Conservation (phyloP, 352 stramenopile genomes). For the Globisporangium rhizosaccharum region DNA sequence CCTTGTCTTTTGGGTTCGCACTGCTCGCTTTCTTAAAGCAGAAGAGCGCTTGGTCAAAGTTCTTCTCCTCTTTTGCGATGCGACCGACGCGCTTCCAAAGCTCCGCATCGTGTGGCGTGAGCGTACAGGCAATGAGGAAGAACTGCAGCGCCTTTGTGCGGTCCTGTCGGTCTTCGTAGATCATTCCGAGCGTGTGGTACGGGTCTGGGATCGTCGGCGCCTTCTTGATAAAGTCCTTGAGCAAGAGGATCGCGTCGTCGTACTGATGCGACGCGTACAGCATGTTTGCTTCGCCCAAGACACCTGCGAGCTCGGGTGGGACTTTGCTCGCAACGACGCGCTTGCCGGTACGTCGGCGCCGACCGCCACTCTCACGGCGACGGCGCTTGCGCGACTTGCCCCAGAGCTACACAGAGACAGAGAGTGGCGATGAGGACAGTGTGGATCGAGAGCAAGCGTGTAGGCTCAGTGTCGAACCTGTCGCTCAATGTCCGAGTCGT, state of each 20-base stretch:
- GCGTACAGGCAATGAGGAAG: conserved; percentile 79
- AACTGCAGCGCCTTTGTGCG: conserved; percentile 80
- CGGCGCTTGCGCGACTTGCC: conserved; percentile 62
- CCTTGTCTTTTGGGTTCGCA: conserved; percentile 74
- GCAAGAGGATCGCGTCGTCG: conserved; percentile 67
- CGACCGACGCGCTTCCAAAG: conserved; percentile 82
- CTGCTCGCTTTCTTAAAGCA: conserved; percentile 84
- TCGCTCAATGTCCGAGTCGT: conserved; percentile 84
- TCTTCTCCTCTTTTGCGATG: conserved; percentile 85
- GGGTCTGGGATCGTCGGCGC: conserved; percentile 81
- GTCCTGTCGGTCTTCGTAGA: conserved; percentile 83
- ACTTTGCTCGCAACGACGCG: conserved; percentile 72
- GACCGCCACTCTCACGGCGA: conserved; percentile 25
- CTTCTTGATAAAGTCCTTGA: conserved; percentile 90
- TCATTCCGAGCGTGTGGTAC: conserved; percentile 85
- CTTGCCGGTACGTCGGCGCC: conserved; percentile 32
- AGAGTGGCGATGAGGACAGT: neutral
- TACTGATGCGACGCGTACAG: conserved; percentile 85
- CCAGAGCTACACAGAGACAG: conserved; percentile 36
- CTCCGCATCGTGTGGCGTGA: conserved; percentile 75
- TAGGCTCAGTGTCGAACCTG: conserved; percentile 19
- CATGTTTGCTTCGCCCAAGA: conserved; percentile 83
- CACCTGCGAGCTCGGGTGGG: conserved; percentile 65
- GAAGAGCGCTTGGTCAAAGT: conserved; percentile 78
- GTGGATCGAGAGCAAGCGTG: neutral